Evolutionary conservation across 2,329 filamentous ascomycete genomes (phyloP), one percentile per base, ranked within the genome.

Genomic region (Didymosphaeria variabile): DNA sequence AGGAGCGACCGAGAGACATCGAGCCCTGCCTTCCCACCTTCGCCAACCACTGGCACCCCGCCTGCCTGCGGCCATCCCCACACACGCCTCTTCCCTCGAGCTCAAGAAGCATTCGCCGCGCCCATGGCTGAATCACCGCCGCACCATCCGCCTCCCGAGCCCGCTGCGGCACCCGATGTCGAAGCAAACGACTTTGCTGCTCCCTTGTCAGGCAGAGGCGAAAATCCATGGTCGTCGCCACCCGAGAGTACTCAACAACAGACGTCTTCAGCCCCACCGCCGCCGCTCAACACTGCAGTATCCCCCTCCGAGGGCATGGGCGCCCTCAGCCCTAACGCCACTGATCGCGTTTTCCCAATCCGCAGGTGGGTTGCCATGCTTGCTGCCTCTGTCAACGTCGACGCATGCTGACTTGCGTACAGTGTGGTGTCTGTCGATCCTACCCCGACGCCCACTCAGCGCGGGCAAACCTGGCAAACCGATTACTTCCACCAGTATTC

Each of bases 291-390:
- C 46, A 23, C 60, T 40, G 62, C 63, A 4, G 55, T 67, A 17
- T 66, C 72, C 1, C 68, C 67, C 29, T 61, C 59, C n/a, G 70
- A 73, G 26, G 61, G 52, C 17, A 49, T 66, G 15, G 75, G 70
- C 45, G 55, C 68, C 7, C 67, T 81, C 51, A 82, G 80, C 64
- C 80, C 81, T 19, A 75, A 73, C 42, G 68, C 77, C 5, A 73
- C 79, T 50, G 85, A 94, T 70, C 86, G 90, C 57, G 90, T 94
- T 5, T 94, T 91, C 59, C 91, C 91, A n/a, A 91, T 55, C 19
- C 53, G 53, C 32, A 55, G 53, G 53, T 94, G 34, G 87, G 91
- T 52, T 93, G 91, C n/a, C 89, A 45, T 34, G 34, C 26, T 29
- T 29, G 23, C 36, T 57, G 44, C 26, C 3, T 32, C 21, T 45